phyloP scores from a whole-genome alignment of 176 grass and related monocot genomes.

The Aegilops sharonensis region DNA sequence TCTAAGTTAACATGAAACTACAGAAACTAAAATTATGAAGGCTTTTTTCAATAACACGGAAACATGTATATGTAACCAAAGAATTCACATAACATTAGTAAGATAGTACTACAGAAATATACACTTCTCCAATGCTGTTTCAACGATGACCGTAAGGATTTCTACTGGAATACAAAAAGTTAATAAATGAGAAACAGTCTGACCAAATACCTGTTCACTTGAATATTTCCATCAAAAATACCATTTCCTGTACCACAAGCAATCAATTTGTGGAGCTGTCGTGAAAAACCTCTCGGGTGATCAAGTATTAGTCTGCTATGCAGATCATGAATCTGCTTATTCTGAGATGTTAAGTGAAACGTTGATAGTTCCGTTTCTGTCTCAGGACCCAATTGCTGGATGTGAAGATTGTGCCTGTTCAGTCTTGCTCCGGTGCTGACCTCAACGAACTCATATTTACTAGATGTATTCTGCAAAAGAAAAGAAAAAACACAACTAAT shows the following conservation, averaged over 20 bases:
- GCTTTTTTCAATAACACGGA: conserved; percentile 4
- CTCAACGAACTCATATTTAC: conserved; percentile 81
- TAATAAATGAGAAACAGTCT: neutral
- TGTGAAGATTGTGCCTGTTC: conserved; percentile 90
- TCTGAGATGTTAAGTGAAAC: conserved; percentile 74
- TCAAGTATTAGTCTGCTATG: conserved; percentile 93
- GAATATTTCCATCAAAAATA: conserved; percentile 96
- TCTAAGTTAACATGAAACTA: neutral
- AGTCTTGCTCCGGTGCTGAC: conserved; percentile 78
- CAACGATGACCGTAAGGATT: neutral
- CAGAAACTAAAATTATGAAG: neutral
- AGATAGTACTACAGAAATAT: neutral
- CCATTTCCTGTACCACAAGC: conserved; percentile 68
- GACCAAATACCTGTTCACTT: conserved; percentile 72
- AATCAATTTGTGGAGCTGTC: conserved; percentile 89
- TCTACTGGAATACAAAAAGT: neutral
- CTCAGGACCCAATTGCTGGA: conserved; percentile 80
- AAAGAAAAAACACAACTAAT: neutral
- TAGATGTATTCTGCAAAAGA: conserved; percentile 60
- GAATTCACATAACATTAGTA: neutral
- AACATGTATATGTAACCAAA: neutral
- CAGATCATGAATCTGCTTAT: conserved; percentile 91
- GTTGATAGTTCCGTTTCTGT: conserved; percentile 69
- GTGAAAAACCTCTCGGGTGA: conserved; percentile 73
- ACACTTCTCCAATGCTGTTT: neutral